Conservation (phyloP, 2,329 filamentous ascomycete genomes). For the Bipolaris bicolor region DNA sequence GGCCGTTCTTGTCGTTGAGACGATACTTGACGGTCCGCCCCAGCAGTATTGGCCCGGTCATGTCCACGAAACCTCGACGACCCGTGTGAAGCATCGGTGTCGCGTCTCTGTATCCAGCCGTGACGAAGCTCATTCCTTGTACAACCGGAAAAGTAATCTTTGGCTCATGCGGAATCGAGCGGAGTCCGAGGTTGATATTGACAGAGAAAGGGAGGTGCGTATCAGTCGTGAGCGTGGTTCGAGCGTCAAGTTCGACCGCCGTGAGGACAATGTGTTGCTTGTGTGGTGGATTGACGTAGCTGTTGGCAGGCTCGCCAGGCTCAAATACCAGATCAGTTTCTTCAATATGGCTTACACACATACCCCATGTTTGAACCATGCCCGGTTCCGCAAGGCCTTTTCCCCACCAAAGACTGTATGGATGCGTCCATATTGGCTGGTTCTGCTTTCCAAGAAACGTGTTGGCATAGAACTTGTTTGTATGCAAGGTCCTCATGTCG, state of each 20-base stretch:
- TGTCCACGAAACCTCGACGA: conserved; percentile 72
- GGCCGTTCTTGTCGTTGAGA: conserved; percentile 70
- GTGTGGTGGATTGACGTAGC: conserved; percentile 75
- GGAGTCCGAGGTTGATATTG: conserved; percentile 69
- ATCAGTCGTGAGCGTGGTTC: conserved; percentile 63
- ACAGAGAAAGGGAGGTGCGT: conserved; percentile 63
- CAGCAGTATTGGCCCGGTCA: conserved; percentile 65
- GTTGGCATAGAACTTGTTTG: conserved; percentile 76
- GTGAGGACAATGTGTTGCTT: conserved; percentile 83
- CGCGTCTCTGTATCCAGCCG: conserved; percentile 72
- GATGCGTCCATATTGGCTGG: conserved; percentile 74
- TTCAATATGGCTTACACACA: conserved; percentile 64
- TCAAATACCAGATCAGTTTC: conserved; percentile 71
- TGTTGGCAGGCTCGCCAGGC: conserved; percentile 43
- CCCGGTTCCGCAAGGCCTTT: conserved; percentile 58
- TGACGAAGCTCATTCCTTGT: conserved; percentile 89
- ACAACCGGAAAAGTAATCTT: conserved; percentile 79
- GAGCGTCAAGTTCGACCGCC: conserved; percentile 71
- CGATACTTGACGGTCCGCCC: conserved; percentile 76
- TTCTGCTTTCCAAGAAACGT: conserved; percentile 77
- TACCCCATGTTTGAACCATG: conserved; percentile 58
- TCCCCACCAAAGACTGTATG: conserved; percentile 56
- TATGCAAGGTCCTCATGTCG: conserved; percentile 61
- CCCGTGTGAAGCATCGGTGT: conserved; percentile 74
- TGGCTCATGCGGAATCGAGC: conserved; percentile 59